Evolutionary conservation across 805 yeast genomes (phyloP).

Genomic region (Wickerhamomyces kurtzmanii): DNA sequence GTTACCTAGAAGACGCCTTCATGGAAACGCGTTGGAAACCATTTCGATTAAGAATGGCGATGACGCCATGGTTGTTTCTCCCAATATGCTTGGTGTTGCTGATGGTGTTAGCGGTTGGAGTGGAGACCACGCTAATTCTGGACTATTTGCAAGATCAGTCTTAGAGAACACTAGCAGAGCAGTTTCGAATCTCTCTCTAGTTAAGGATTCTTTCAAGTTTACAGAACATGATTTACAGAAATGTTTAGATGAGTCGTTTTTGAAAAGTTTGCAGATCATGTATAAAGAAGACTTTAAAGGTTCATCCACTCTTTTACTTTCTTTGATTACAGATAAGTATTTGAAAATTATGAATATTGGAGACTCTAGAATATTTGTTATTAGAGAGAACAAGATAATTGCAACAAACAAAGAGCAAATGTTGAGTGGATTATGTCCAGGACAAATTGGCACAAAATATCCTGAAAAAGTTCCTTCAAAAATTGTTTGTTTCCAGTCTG

Average conservation of each 20-base stretch:
- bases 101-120: conserved; percentile 54
- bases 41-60: conserved; percentile 44
- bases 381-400: conserved; percentile 33
- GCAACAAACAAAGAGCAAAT: conserved; percentile 36
- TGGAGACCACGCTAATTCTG: conserved; percentile 33
- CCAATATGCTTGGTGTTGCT: conserved; percentile 41
- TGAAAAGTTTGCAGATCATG: conserved; percentile 41
- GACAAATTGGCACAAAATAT: conserved; percentile 45
- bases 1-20: conserved; percentile 39
- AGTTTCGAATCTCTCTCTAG: conserved; percentile 19
- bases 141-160: conserved; percentile 43
- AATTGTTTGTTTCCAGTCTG: conserved; percentile 34
- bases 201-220: conserved; percentile 33
- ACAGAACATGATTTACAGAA: conserved; percentile 30
- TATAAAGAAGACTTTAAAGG: conserved; percentile 36
- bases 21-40: conserved; percentile 43
- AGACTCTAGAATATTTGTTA: conserved; percentile 37
- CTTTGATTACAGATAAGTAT: conserved; percentile 37
- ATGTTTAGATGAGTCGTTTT: conserved; percentile 35
- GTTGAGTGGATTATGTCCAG: conserved; percentile 36
- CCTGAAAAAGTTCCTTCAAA: conserved; percentile 31
- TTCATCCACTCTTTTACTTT: conserved; percentile 36
- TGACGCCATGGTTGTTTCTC: conserved; percentile 47
- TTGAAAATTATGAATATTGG: conserved; percentile 42
- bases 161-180: conserved; percentile 37